Base-by-base conservation (phyloP, 768 basidiomycete genomes). In the Daedaleopsis sinensis region DNA sequence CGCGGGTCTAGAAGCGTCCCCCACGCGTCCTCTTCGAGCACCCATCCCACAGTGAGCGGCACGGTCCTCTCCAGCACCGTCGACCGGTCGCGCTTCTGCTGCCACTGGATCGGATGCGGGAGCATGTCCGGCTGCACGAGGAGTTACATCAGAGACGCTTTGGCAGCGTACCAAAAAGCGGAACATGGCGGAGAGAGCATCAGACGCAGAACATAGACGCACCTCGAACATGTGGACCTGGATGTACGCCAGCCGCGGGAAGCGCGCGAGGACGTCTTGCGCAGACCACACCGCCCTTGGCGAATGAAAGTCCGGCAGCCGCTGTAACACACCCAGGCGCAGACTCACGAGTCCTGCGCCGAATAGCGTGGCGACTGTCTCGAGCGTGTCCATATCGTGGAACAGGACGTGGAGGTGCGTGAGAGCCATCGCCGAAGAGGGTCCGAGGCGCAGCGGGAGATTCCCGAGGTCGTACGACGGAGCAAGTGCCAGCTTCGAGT, bases 11-110 rank as follows among this genome's bases (percentile, higher is more conserved):
- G 37, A 6, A 53, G 37, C 19, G 52, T 53, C 2, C 52, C 52
- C 52, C 52, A 53, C 19, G 52, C 52, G 19, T 53, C 52, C 38
- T 38, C 52, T 10, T 53, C 52, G 52, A 53, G 52, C 13, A 42
- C 52, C 52, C 37, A 53, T 19, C 18, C 52, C 18, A 53, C 52
- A 3, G 52, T 53, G 11, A 53, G 52, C 52, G 52, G 47, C 11
- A 9, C 23, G 3, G 19, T 9, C 10, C 23, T 49, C 23, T 24
- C 23, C 15, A 24, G 23, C 2, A 1, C 8, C 6, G 23, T 8
- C 23, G 23, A 49, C 47, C 21, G 19, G 23, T 49, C 47, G 23
- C 47, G 47, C 47, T 24, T 49, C 21, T 49, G 37, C 52, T 53
- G 52, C 52, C 52, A 53, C 37, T 53, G 52, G 23, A 53, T 53